phyloP scores from a whole-genome alignment of 2,329 filamentous ascomycete species.

The Proliferodiscus dingleyae region DNA sequence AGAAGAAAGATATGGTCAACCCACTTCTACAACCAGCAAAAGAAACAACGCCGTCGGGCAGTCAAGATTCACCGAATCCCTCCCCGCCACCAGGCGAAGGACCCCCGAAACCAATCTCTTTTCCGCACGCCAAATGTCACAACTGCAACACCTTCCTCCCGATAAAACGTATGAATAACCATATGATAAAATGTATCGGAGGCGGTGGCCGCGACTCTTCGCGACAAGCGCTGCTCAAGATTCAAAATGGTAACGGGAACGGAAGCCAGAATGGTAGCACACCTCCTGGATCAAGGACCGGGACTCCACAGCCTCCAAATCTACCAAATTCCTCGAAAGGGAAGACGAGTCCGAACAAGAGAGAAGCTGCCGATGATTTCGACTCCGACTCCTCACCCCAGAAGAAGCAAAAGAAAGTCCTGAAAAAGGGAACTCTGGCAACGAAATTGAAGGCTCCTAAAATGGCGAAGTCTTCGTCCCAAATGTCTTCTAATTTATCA shows the following conservation, averaged over 20 bases:
- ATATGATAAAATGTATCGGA: slow-evolving; percentile 64
- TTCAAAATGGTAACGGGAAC: slow-evolving; percentile 49
- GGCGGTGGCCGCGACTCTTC: slow-evolving; percentile 61
- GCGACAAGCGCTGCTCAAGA: slow-evolving; percentile 57
- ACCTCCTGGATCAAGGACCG: slow-evolving; percentile 58
- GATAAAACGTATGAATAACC: slow-evolving; percentile 61
- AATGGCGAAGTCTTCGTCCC: slow-evolving; percentile 18
- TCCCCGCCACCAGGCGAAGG: slow-evolving; percentile 46
- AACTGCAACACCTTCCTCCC: slow-evolving; percentile 63
- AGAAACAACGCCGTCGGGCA: slow-evolving; percentile 36
- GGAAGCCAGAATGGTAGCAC: slow-evolving; percentile 50
- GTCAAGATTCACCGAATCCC: slow-evolving; percentile 40
- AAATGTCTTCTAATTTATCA: slow-evolving; percentile 21
- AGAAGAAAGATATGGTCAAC: slow-evolving; percentile 72
- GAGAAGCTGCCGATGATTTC: slow-evolving; percentile 28
- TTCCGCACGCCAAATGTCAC: slow-evolving; percentile 61
- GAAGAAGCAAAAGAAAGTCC: slow-evolving; percentile 28
- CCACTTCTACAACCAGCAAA: slow-evolving; percentile 23
- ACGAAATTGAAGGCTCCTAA: slow-evolving; percentile 27
- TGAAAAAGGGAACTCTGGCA: slow-evolving; percentile 24
- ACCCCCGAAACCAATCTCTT: slow-evolving; percentile 57
- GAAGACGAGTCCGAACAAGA: slow-evolving; percentile 30
- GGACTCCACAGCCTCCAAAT: slow-evolving; percentile 53
- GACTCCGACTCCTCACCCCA: slow-evolving; percentile 29
- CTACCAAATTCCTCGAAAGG: no score